Evolutionary conservation across 805 yeast genomes (phyloP).

Genomic region (Candida glaebosa): DNA sequence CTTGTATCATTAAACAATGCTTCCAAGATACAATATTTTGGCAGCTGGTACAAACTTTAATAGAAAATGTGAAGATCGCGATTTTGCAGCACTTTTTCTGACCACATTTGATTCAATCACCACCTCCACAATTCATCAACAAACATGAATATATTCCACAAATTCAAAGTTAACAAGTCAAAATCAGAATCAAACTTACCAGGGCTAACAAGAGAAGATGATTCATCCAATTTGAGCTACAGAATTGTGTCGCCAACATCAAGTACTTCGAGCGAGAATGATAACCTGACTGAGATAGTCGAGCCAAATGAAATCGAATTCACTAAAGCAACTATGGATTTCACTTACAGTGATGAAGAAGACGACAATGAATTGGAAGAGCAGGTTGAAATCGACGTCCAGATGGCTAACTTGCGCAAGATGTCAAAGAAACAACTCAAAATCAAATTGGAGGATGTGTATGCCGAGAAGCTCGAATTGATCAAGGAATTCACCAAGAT

Average conservation of each 20-base stretch:
- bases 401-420: neutral
- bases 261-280: slow-evolving; percentile 2
- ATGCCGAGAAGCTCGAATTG: neutral
- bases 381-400: neutral
- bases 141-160: slow-evolving; percentile 1
- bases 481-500: neutral
- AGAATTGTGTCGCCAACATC: slow-evolving; percentile 1
- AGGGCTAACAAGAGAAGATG: neutral
- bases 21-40: too few species aligned
- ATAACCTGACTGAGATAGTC: slow-evolving; percentile 1
- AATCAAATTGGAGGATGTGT: neutral
- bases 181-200: neutral
- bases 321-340: slow-evolving; percentile 1
- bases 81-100: neutral
- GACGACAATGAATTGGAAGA: neutral
- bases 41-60: too few species aligned
- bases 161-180: neutral
- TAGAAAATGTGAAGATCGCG: neutral
- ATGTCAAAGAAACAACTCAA: neutral
- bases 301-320: slow-evolving; percentile 4
- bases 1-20: too few species aligned
- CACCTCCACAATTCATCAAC: neutral
- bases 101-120: too few species aligned
- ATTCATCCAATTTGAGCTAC: neutral
- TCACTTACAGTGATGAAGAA: neutral